Evolutionary conservation across 148 eudicot species (phyloP), one percentile per base, ranked within the genome.

Genomic region (Vaccinium macrocarpon): DNA sequence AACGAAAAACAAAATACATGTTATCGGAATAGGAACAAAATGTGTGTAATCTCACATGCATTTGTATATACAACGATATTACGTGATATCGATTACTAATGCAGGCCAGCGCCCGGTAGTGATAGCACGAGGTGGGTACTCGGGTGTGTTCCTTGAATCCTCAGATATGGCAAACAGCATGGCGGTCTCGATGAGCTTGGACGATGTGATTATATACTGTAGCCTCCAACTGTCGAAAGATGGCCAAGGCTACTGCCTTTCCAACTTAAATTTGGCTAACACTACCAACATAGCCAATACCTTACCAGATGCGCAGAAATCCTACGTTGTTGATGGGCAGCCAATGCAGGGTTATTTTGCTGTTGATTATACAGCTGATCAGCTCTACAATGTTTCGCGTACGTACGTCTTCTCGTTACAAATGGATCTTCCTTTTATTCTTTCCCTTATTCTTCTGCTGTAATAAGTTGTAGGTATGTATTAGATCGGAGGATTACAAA

Each of bases 61-160:
- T 38, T 38, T 38, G 42, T 38, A 4, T 38, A 32, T 32, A 32
- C 1, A 32, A 38, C 5, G 46, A 42, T 42, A 4, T 42, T 42
- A 4, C 46, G 46, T 42, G 46, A 42, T 68, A 42, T 68, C 6
- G 11, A 68, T 25, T 68, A 5, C 25, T 68, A 32, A 68, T 2
- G 32, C 85, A 91, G 93, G 93, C 73, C 68, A 83, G 62, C 87
- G 87, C 19, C 99, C 99, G 15, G 86, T 59, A 50, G 89, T 91
- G 23, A 88, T 95, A 80, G 99, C 99, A 70, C 89, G 90, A 4
- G 98, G 98, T 72, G 99, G 99, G 73, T 90, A 83, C 87, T 90
- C 99, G 1, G 99, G 99, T 62, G 76, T 95, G 66, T 91, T 89
- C 83, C 98, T 98, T 0, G 98, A 92, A 2, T 93, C 96, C 0